These are phyloP conservation scores for Lactarius indigo DNA, from an alignment of 768 basidiomycete genomes.

Conservation along the genomic window DNA sequence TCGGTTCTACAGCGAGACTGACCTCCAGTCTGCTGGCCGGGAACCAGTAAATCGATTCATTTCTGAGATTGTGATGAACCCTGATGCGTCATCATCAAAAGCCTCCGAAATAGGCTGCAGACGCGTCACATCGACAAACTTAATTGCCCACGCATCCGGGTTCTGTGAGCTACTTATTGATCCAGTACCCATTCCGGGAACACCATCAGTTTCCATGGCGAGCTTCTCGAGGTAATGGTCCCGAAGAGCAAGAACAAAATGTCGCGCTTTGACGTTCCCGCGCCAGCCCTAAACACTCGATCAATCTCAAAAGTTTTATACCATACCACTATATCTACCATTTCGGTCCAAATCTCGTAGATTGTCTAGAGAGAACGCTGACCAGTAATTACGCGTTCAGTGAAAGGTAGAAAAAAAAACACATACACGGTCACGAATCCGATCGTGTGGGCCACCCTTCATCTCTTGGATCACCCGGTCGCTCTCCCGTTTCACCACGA, in stretches of 20 bases:
- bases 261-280: slow-evolving; percentile 22
- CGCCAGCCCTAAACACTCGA: slow-evolving; percentile 22
- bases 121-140: slow-evolving; percentile 24
- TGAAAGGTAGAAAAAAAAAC: neutral
- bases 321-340: slow-evolving; percentile 22
- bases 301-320: neutral
- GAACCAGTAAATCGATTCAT: slow-evolving; percentile 33
- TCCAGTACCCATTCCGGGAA: neutral
- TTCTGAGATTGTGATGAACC: slow-evolving; percentile 34
- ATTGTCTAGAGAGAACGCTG: neutral
- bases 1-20: neutral
- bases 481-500: slow-evolving; percentile 21
- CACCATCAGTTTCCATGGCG: neutral
- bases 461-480: slow-evolving; percentile 22
- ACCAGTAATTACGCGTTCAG: neutral
- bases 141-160: slow-evolving; percentile 32
- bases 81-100: slow-evolving; percentile 36
- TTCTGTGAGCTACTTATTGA: neutral
- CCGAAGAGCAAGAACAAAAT: slow-evolving; percentile 29
- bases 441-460: slow-evolving; percentile 26
- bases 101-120: slow-evolving; percentile 32
- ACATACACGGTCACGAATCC: neutral
- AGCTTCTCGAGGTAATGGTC: slow-evolving; percentile 33
- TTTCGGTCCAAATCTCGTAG: slow-evolving; percentile 27
- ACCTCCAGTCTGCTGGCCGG: slow-evolving; percentile 32